Evolutionary conservation across 805 yeast genomes (phyloP).

Genomic region (Suhomyces sp.): DNA sequence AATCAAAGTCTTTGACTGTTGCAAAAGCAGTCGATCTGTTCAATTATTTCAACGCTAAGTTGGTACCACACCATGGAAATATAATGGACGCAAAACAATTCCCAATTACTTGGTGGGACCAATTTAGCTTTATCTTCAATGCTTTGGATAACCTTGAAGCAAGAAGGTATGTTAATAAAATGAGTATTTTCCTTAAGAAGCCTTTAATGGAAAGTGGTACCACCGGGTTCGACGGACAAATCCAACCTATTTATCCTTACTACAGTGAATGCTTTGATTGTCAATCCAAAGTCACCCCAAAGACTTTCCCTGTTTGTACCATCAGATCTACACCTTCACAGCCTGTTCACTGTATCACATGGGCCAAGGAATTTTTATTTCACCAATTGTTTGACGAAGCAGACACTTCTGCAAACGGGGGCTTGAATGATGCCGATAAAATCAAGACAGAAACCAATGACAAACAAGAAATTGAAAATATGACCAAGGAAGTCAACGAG

Average conservation of each 20-base stretch:
- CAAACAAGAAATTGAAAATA: constrained; percentile 60
- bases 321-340: constrained; percentile 95
- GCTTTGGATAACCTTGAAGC: constrained; percentile 95
- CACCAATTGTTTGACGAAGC: constrained; percentile 70
- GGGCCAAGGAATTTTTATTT: constrained; percentile 94
- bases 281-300: constrained; percentile 81
- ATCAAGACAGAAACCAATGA: constrained; percentile 56
- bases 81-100: constrained; percentile 75
- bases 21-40: constrained; percentile 76
- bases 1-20: constrained; percentile 84
- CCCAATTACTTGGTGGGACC: constrained; percentile 69
- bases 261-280: constrained; percentile 93
- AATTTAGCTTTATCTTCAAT: constrained; percentile 79
- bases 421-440: constrained; percentile 14
- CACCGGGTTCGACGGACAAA: constrained; percentile 92
- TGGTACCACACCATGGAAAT: constrained; percentile 82
- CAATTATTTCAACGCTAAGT: constrained; percentile 55
- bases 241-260: constrained; percentile 84
- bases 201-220: constrained; percentile 94
- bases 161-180: constrained; percentile 80
- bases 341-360: constrained; percentile 93
- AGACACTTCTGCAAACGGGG: constrained; percentile 6
- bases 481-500: constrained; percentile 68
- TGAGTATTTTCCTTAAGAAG: constrained; percentile 68
- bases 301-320: constrained; percentile 93